Conservation (phyloP, 352 stramenopile genomes). For the Pythium dissotocum region DNA sequence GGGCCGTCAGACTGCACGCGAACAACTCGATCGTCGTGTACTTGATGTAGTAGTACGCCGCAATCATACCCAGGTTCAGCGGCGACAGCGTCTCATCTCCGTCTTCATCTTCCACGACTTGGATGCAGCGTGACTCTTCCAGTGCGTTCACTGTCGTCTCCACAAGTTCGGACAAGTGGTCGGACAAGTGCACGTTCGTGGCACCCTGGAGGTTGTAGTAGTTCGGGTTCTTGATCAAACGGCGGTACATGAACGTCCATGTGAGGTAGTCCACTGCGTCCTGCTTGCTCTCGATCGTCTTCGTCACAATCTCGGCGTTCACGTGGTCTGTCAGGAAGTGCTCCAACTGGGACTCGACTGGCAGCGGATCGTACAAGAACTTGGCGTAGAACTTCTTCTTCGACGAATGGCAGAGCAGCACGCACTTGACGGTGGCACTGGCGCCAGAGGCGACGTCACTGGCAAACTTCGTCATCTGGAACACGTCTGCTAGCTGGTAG, state of each 20-base stretch:
- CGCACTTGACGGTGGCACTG: constrained; percentile 88
- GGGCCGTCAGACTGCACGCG: constrained; percentile 94
- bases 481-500: constrained; percentile 96
- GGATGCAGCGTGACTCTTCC: constrained; percentile 96
- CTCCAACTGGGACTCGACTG: constrained; percentile 98
- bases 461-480: constrained; percentile 97
- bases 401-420: constrained; percentile 96
- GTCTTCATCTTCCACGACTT: constrained; percentile 91
- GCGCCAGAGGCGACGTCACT: constrained; percentile 31
- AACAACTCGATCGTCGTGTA: constrained; percentile 99
- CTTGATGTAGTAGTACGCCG: constrained; percentile 99
- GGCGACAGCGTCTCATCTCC: constrained; percentile 91
- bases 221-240: constrained; percentile 99
- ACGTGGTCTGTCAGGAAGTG: constrained; percentile 98
- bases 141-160: constrained; percentile 97
- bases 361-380: constrained; percentile 99
- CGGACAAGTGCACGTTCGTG: constrained; percentile 92
- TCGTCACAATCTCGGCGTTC: constrained; percentile 98
- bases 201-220: constrained; percentile 98
- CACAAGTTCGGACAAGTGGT: constrained; percentile 99
- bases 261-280: constrained; percentile 99
- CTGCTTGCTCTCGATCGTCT: constrained; percentile 98
- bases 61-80: constrained; percentile 99
- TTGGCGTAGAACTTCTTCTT: constrained; percentile 99
- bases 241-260: constrained; percentile 99